phyloP scores from a whole-genome alignment of 2,329 filamentous ascomycete species.

The Corniculantispora saksenae region DNA sequence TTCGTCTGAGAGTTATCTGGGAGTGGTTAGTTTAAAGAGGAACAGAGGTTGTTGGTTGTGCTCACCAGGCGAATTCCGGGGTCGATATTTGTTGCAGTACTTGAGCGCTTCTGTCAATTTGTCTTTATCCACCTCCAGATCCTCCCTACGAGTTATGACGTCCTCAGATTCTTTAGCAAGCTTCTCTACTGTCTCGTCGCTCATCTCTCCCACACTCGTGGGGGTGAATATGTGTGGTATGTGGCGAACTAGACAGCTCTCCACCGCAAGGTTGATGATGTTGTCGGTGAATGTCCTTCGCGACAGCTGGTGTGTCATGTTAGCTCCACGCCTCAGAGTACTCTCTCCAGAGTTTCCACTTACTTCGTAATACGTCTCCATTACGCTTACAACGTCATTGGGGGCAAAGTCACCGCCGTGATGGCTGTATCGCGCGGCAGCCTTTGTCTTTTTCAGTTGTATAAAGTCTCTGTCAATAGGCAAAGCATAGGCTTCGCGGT shows the following conservation, averaged over 20 bases:
- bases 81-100: conserved; percentile 22
- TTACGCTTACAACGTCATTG: conserved; percentile 40
- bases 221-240: conserved; percentile 39
- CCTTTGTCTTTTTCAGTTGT: conserved; percentile 13
- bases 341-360: not conserved
- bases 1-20: too few relatives aligned
- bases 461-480: conserved; percentile 33
- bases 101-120: conserved; percentile 24
- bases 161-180: conserved; percentile 33
- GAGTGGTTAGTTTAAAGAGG: not conserved
- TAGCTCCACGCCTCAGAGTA: too few relatives aligned
- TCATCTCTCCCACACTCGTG: conserved; percentile 34
- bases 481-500: conserved; percentile 31
- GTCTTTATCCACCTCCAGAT: not conserved
- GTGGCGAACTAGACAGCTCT: conserved; percentile 43
- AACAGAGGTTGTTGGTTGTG: not conserved
- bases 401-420: conserved; percentile 31
- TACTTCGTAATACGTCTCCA: conserved; percentile 42
- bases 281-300: conserved; percentile 44
- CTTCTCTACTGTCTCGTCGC: conserved; percentile 28
- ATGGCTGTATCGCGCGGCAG: not conserved
- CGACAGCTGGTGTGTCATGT: conserved; percentile 31
- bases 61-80: not conserved
- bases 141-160: conserved; percentile 19
- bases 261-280: conserved; percentile 42